A percentile compares a stretch with the other conserved stretches of the same genome.
These are phyloP conservation scores for Phytophthora sp. DNA, from an alignment of 352 stramenopile genomes.

Conservation along the genomic window DNA sequence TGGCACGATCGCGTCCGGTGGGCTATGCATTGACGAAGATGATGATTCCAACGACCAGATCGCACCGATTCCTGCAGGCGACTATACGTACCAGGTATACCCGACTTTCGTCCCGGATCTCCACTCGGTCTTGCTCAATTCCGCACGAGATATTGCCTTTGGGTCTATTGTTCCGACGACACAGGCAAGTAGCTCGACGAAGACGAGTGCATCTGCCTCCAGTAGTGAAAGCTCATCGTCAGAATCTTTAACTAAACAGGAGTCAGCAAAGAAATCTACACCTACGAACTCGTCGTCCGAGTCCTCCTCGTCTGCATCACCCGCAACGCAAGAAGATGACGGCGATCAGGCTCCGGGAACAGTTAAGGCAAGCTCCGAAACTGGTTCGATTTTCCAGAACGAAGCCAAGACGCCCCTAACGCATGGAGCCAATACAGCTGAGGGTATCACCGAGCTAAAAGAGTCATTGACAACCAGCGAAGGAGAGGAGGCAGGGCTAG, in stretches of 20 bases:
- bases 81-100: conserved; percentile 62
- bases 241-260: background rate
- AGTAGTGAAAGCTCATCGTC: conserved; percentile 1
- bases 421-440: conserved; percentile 1
- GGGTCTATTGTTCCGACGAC: conserved; percentile 15
- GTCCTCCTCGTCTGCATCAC: conserved; percentile 2
- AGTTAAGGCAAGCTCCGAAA: conserved; percentile 42
- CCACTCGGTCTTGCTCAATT: conserved; percentile 51
- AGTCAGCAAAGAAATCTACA: conserved; percentile 10
- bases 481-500: conserved; percentile 10
- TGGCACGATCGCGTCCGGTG: conserved; percentile 43
- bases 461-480: conserved; percentile 24
- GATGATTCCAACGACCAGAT: conserved; percentile 53
- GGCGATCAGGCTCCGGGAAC: conserved; percentile 18
- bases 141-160: conserved; percentile 38
- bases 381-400: conserved; percentile 38
- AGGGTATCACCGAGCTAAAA: conserved; percentile 7
- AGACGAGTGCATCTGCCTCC: background rate
- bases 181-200: conserved; percentile 1
- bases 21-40: conserved; percentile 52
- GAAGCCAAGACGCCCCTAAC: conserved; percentile 13
- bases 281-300: background rate
- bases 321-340: conserved; percentile 22
- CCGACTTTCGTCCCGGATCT: conserved; percentile 57
- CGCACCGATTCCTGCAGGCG: conserved; percentile 51